A percentile compares a stretch with the other conserved stretches of the same genome.
These are phyloP conservation scores for Coelastrella sp. DNA, from an alignment of 139 green algal species.

Conservation along the genomic window DNA sequence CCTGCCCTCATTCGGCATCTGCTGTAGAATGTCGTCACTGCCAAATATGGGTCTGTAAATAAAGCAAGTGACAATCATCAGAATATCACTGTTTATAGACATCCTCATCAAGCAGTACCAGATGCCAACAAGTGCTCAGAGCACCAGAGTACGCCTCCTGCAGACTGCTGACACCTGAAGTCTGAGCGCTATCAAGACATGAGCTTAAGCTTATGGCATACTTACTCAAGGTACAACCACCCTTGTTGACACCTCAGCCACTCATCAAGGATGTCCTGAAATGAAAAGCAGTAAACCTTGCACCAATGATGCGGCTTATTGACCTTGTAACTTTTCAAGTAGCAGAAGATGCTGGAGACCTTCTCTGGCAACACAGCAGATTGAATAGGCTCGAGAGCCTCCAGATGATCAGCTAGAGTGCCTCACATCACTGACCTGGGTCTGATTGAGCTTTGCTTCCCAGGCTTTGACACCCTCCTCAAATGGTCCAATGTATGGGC, in stretches of 20 bases:
- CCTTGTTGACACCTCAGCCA: slow-evolving; percentile 83
- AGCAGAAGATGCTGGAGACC: too few relatives aligned
- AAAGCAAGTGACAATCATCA: neutral
- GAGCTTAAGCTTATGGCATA: neutral
- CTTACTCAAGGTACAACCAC: slow-evolving; percentile 87
- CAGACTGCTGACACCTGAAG: too few relatives aligned
- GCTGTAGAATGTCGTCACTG: slow-evolving; percentile 87
- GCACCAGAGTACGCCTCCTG: too few relatives aligned
- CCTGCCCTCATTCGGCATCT: slow-evolving; percentile 88
- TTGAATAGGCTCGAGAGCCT: too few relatives aligned
- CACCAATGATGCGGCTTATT: too few relatives aligned
- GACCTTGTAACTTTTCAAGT: too few relatives aligned
- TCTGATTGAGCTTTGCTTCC: slow-evolving; percentile 74
- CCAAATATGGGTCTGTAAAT: slow-evolving; percentile 79
- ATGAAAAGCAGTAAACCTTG: neutral
- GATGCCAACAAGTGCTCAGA: too few relatives aligned
- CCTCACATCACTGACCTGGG: slow-evolving; percentile 52
- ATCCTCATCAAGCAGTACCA: neutral
- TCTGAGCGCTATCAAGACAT: neutral
- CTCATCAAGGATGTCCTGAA: slow-evolving; percentile 83
- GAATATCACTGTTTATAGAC: too few relatives aligned
- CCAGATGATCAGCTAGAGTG: neutral
- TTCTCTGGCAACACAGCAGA: too few relatives aligned
- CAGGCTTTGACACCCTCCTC: slow-evolving; percentile 76
- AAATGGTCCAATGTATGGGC: slow-evolving; percentile 85